Percentiles rank a stretch among this genome's conserved stretches.
These are phyloP conservation scores for Euphorbia neoarborescens DNA, from an alignment of 441 rosid genomes.

Conservation along the genomic window DNA sequence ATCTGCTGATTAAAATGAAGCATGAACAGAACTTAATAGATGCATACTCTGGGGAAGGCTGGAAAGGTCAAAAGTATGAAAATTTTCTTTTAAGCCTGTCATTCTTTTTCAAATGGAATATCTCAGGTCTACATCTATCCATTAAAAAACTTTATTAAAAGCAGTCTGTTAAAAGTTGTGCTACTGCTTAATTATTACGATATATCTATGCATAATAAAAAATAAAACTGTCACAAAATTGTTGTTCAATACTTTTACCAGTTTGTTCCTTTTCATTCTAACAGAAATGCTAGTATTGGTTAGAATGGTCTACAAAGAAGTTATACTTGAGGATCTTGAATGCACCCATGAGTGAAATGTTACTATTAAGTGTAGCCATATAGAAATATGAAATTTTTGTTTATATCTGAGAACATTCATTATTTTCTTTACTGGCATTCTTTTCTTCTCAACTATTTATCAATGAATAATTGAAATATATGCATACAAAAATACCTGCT, in stretches of 20 bases:
- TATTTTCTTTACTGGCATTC: not conserved
- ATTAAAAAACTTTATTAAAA: not conserved
- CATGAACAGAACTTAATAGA: conserved; percentile 94
- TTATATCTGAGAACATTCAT: not conserved
- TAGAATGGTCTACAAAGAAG: not conserved
- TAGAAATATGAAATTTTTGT: not conserved
- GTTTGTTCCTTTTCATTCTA: not conserved
- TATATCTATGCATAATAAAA: not conserved
- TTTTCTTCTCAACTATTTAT: not conserved
- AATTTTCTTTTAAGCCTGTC: not conserved
- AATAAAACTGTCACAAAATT: not conserved
- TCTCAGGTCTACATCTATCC: not conserved
- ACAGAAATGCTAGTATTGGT: not conserved
- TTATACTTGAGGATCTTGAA: not conserved
- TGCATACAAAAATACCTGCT: not conserved
- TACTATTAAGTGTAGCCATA: not conserved
- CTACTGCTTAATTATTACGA: not conserved
- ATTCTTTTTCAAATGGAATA: not conserved
- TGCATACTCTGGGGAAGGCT: conserved; percentile 94
- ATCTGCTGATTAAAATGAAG: conserved; percentile 84
- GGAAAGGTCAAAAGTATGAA: conserved; percentile 96
- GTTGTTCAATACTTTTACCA: not conserved
- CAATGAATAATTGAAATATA: not conserved
- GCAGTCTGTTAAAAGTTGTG: not conserved
- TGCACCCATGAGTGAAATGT: not conserved